Base-by-base conservation (phyloP, 805 yeast species). In the Saturnispora galanensis region DNA sequence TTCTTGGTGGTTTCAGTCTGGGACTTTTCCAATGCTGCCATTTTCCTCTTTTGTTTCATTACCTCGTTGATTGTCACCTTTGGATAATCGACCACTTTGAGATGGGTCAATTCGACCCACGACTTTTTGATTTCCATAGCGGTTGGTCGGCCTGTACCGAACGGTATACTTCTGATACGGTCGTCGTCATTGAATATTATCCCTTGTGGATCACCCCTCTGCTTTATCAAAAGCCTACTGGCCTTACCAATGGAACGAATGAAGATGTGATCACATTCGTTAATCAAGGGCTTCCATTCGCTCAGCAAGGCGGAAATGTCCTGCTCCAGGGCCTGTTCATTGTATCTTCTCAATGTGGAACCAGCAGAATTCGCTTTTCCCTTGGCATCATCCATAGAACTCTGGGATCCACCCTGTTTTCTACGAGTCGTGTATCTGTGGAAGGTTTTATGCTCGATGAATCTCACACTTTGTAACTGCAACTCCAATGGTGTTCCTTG, bases 341-440 rank as follows among this genome's bases (percentile, higher is more conserved):
- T 90, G 55, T 87, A 80, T 49, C 98, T 72, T 66, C 98, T 79
- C 38, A 93, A 70, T 44, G 79, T 77, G 1, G 97, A 83, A 42
- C 98, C 98, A 0, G 96, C 98, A 21, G 96, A 87, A 50, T 87
- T 87, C 7, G 97, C 97, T 59, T 89, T 90, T 4, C 98, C 97
- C 52, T 83, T 77, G 1, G 95, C 84, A 56, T 82, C 86, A 63
- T 93, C 98, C 63, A 77, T 82, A 1, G 97, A 89, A 51, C 89
- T 77, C 60, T 93, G 98, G 0, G 97, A 76, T 1, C 98, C 98
- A 69, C 98, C 98, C 63, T 93, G 98, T 58, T 93, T 93, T 51
- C 96, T 74, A 67, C 98, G 79, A 1, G 97, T 88, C 2, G 98
- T 93, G 57, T 93, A 93, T 52, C 97, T 71, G 60, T 90, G 98